Base-by-base conservation (phyloP, 371 early-diverging fungal species). In the Circinella umbellata region DNA sequence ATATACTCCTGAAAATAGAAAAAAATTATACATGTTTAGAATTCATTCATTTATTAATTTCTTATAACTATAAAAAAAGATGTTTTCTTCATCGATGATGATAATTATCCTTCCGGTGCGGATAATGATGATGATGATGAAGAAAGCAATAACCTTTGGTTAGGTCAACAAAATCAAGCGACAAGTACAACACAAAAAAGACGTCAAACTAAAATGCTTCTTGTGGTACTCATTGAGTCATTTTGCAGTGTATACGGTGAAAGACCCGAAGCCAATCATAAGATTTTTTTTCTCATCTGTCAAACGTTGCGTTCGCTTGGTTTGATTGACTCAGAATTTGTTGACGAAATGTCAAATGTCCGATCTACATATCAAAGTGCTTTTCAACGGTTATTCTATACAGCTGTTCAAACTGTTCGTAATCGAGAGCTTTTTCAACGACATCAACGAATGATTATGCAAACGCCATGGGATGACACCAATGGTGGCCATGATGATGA, bases 171-270 rank as follows among this genome's bases (percentile, higher is more conserved):
- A 48, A n/a, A 20, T 13, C 59, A 51, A n/a, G 15, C 51, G 51
- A 51, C 51, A 51, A 48, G 61, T 37, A 67, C 42, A 18, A 64
- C 64, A 48, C 65, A 13, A 49, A 64, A 34, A 63, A 70, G 88
- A 17, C 74, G 86, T 27, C 93, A 93, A 71, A 89, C 91, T 48
- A 89, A 88, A 53, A 78, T 94, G 49, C 78, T 94, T 1, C 74
- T 94, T 34, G 93, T 92, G 0, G 86, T 93, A 13, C 76, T 94
- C 27, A 83, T 93, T 1, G 93, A 94, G 66, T 93, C 93, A 72
- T 96, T 95, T 81, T 94, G 95, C 76, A 79, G 88, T 55, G 76
- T 94, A 17, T 94, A 96, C 77, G 94, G 94, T 68, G 91, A 93
- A 69, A 86, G 89, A 34, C 94, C 94, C 1, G 90, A 93, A 70